These are phyloP conservation scores for Macrolepiota fuliginosa DNA, from an alignment of 768 basidiomycete genomes.

Conservation along the genomic window DNA sequence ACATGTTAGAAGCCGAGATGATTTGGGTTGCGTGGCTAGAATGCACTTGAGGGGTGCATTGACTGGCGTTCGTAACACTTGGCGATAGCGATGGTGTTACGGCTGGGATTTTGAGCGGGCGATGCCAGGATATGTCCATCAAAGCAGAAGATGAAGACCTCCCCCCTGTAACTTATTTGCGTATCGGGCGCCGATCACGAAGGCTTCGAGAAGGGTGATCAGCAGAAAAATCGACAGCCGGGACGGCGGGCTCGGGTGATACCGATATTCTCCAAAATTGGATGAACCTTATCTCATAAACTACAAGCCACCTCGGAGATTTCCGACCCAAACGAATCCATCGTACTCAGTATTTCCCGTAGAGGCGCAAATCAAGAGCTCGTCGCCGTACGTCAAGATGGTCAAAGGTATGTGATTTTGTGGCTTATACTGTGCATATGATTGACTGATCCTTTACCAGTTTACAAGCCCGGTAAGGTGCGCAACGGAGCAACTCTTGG, in stretches of 20 bases:
- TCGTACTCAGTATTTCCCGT: slow-evolving; percentile 22
- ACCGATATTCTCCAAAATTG: not conserved
- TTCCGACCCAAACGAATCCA: slow-evolving; percentile 29
- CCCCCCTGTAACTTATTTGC: too few relatives aligned
- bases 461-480: slow-evolving; percentile 96
- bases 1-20: not conserved
- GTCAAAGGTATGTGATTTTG: slow-evolving; percentile 47
- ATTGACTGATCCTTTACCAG: slow-evolving; percentile 35
- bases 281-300: slow-evolving; percentile 32
- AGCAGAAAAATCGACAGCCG: not conserved
- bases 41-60: not conserved
- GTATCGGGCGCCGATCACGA: too few relatives aligned
- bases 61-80: too few relatives aligned
- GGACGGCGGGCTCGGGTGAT: not conserved
- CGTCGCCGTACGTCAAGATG: slow-evolving; percentile 49
- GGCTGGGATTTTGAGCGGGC: too few relatives aligned
- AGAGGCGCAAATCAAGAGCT: slow-evolving; percentile 38
- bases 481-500: slow-evolving; percentile 3
- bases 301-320: slow-evolving; percentile 45
- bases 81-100: too few relatives aligned
- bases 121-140: too few relatives aligned
- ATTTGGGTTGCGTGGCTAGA: not conserved
- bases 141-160: too few relatives aligned
- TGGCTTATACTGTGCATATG: slow-evolving; percentile 1
- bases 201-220: too few relatives aligned